Base-by-base conservation (phyloP, 2,329 filamentous ascomycete genomes). In the Curvularia sp. region DNA sequence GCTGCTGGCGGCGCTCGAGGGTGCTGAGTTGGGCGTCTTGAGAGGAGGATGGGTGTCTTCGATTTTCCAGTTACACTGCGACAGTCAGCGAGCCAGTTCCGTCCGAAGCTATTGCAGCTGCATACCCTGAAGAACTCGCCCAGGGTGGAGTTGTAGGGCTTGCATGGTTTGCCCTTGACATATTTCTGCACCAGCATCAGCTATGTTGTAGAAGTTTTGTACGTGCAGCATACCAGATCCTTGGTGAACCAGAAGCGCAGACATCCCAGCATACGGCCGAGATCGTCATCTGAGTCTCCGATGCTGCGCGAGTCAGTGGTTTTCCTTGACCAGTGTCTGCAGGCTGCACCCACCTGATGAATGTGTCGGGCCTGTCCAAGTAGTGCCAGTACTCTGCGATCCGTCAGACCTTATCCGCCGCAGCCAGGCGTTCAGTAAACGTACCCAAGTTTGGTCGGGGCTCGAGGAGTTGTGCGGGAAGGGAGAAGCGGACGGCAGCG, bases 181-280 rank as follows among this genome's bases (percentile, higher is more conserved):
- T 98, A 99, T 86, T 99, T 99, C 85, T 88, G 59, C 43, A 51
- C 44, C 15, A n/a, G 38, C 26, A 44, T 70, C 50, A 71, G 72
- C 66, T 68, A 65, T 57, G 53, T 49, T 44, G 39, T 28, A 8
- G 3, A 35, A 15, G 8, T 31, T 35, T 33, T 33, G 20, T 26
- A 24, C 22, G 26, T 24, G 55, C 43, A 65, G 75, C 75, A 66
- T 80, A 87, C 85, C 78, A 99, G 78, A 78, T 99, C 95, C 78
- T 99, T 99, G 63, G 95, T 98, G 72, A 98, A 96, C 95, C 95
- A 99, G 80, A 98, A 99, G 60, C 93, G 89, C 69, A 98, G 80
- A 30, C 96, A 92, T 73, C 94, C 93, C 51, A 99, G 86, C 91
- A 97, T 97, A 68, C 95, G 92, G 69, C 95, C 94, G 55, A 98